Evolutionary conservation across 164 flowering plant species (phyloP), one percentile per base, ranked within the genome.

Genomic region (Magnolia kwangsiensis): DNA sequence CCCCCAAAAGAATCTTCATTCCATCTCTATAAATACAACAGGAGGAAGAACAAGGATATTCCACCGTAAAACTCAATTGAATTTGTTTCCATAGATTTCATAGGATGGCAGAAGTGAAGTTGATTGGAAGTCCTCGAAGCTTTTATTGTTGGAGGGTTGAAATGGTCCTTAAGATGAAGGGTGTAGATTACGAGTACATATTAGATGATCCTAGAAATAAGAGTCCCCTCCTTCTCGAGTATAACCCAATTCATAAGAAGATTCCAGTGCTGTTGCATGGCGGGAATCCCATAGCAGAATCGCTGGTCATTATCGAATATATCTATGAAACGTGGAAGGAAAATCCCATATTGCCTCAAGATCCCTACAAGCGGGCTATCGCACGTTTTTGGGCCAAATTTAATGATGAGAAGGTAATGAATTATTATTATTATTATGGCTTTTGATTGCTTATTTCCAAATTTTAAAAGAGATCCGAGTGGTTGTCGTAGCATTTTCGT

Each of bases 361-460:
- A 75, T 67, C 77, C 77, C 24, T 67, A 66, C 16, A 50, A 75
- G 21, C 31, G 49, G 50, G 72, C 77, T 16, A 51, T 16, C 1
- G 77, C 72, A 3, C 63, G 77, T 9, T 75, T 67, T 21, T 75
- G 77, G 77, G 77, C 77, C 21, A 51, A 67, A 23, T 75, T 66
- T 24, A 9, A 31, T 7, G 76, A 55, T 55, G 61, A 55, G 61
- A 55, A 55, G 61, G 61, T 55, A 55, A 55, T 37, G 45, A 37
- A 37, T 37, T 27, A 27, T 24, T 24, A 24, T 27, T 27, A 27
- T 27, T 27, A 27, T 27, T 27, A 1, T 27, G 29, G 29, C 29
- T 27, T 27, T 27, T 27, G 1, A 27, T 27, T 27, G 2, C 29
- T 27, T 27, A 27, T 27, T 27, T 27, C 29, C 7, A 37, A 37